These are phyloP conservation scores for Gymnopilus dilepis DNA, from an alignment of 768 basidiomycete species.

Conservation along the genomic window DNA sequence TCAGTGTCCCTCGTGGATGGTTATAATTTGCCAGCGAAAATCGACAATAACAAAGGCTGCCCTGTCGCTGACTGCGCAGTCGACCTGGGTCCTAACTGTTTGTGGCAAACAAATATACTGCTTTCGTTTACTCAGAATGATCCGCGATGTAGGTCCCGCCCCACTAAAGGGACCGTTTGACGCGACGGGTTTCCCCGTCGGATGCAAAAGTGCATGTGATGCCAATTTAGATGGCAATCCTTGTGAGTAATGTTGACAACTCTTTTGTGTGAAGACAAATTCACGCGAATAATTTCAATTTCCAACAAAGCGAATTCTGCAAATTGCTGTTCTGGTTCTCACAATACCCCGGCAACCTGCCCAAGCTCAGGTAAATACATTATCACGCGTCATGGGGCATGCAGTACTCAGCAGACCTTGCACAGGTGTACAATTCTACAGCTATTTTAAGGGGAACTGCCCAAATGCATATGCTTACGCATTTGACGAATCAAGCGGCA, in stretches of 20 bases:
- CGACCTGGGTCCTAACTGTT: constrained; percentile 57
- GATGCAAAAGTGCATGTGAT: constrained; percentile 64
- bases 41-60: constrained; percentile 62
- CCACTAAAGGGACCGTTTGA: constrained; percentile 59
- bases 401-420: constrained; percentile 12
- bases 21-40: constrained; percentile 63
- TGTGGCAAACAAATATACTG: constrained; percentile 1
- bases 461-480: constrained; percentile 58
- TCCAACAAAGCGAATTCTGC: constrained; percentile 50
- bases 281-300: not conserved
- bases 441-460: constrained; percentile 48
- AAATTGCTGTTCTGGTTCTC: constrained; percentile 66
- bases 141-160: constrained; percentile 46
- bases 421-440: constrained; percentile 46
- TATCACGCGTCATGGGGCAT: not conserved
- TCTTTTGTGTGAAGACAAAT: not conserved
- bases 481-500: constrained; percentile 53
- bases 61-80: constrained; percentile 61
- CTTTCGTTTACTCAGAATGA: constrained; percentile 1
- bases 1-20: constrained; percentile 73
- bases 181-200: constrained; percentile 57
- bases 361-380: constrained; percentile 45
- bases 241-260: constrained; percentile 27
- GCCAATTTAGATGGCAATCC: constrained; percentile 49
- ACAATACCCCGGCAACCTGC: constrained; percentile 57